Conservation (phyloP, 129 eudicot species). For the Daucus carota region DNA sequence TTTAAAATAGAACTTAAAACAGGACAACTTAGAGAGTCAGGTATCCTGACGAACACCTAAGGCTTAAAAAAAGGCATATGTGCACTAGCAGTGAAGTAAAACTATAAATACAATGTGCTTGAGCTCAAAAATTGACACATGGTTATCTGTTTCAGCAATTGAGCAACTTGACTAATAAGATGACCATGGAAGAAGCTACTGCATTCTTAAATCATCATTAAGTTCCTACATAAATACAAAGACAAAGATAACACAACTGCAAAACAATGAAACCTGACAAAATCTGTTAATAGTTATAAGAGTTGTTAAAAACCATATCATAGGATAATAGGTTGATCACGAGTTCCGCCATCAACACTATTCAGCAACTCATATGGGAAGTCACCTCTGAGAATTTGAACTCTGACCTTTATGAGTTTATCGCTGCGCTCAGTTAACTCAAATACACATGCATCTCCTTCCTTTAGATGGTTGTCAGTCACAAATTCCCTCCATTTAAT, state of each 20-base stretch:
- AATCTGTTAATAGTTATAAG: neutral
- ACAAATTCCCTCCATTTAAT: slow-evolving; percentile 22
- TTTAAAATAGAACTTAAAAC: neutral
- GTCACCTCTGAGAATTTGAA: slow-evolving; percentile 20
- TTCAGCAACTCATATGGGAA: slow-evolving; percentile 19
- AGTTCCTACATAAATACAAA: neutral
- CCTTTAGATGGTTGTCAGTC: slow-evolving; percentile 16
- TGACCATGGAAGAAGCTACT: neutral
- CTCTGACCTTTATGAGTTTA: slow-evolving; percentile 11
- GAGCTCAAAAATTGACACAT: neutral
- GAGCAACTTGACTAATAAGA: neutral
- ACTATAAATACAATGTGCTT: no score
- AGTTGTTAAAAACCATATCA: neutral
- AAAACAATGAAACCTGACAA: neutral
- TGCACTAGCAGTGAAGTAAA: neutral
- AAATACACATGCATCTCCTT: slow-evolving; percentile 31
- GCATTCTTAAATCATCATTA: neutral
- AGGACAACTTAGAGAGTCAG: neutral
- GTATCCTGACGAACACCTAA: neutral
- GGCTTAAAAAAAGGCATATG: neutral
- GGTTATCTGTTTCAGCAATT: neutral
- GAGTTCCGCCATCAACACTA: neutral
- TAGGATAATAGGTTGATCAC: slow-evolving; percentile 2
- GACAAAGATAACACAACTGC: no score
- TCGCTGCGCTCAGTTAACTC: slow-evolving; percentile 22